phyloP scores from a whole-genome alignment of 306 rosid genomes.

The Cicer pinnatifidum region DNA sequence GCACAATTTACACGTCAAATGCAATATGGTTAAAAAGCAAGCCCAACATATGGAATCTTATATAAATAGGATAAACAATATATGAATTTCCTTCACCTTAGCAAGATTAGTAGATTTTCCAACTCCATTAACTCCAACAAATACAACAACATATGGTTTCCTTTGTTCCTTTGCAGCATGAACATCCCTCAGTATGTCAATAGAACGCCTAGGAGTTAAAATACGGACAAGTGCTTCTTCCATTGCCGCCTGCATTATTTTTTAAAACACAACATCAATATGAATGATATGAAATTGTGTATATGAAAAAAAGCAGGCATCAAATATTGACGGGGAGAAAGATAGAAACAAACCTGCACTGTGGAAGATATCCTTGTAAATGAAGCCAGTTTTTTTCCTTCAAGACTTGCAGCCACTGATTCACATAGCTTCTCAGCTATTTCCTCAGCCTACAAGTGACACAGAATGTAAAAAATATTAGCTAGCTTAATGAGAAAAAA shows the following conservation, averaged over 20 bases:
- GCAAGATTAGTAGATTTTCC: constrained; percentile 98
- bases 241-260: constrained; percentile 75
- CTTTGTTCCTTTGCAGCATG: constrained; percentile 94
- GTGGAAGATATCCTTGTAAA: constrained; percentile 97
- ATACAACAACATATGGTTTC: constrained; percentile 94
- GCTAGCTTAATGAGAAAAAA: constrained; percentile 22
- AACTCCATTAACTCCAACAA: constrained; percentile 98
- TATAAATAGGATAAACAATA: constrained; percentile 22
- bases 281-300: constrained; percentile 20
- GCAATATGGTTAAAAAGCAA: constrained; percentile 40
- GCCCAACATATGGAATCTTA: constrained; percentile 30
- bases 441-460: constrained; percentile 80
- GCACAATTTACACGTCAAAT: constrained; percentile 33
- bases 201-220: constrained; percentile 90
- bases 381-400: constrained; percentile 90
- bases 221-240: constrained; percentile 97
- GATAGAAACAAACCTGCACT: constrained; percentile 70
- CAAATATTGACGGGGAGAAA: constrained; percentile 18
- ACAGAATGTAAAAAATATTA: constrained; percentile 42
- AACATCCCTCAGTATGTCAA: constrained; percentile 93
- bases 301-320: background rate
- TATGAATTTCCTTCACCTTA: constrained; percentile 58
- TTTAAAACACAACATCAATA: constrained; percentile 25
- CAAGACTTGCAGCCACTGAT: constrained; percentile 97
- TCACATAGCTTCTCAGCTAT: constrained; percentile 99